Evolutionary conservation across 148 eudicot genomes (phyloP).

Genomic region (Vaccinium corymbosum): DNA sequence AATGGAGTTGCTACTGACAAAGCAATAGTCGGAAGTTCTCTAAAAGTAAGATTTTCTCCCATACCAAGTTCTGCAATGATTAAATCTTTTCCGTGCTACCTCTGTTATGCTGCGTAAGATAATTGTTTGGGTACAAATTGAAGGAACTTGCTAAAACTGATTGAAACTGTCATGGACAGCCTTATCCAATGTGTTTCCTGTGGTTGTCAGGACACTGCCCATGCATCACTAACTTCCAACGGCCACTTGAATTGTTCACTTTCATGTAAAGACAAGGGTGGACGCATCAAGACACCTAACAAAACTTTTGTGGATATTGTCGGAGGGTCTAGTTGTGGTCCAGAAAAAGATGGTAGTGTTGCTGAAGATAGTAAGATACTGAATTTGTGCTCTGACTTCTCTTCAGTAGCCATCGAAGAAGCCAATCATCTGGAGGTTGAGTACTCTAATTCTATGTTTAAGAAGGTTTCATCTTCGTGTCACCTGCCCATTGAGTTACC

Average conservation of each 20-base stretch:
- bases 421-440: constrained; percentile 18
- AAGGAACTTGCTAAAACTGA: neutral
- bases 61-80: neutral
- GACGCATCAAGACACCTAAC: constrained; percentile 25
- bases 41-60: constrained; percentile 44
- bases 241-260: constrained; percentile 20
- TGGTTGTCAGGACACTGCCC: constrained; percentile 32
- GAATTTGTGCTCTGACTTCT: constrained; percentile 32
- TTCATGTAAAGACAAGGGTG: constrained; percentile 29
- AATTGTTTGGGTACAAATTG: neutral
- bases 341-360: constrained; percentile 30
- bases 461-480: constrained; percentile 20
- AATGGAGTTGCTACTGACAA: constrained; percentile 33
- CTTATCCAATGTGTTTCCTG: constrained; percentile 12
- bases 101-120: neutral
- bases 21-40: constrained; percentile 34
- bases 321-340: constrained; percentile 34
- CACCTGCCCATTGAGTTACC: constrained; percentile 25
- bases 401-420: constrained; percentile 27
- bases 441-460: constrained; percentile 21
- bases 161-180: constrained; percentile 1
- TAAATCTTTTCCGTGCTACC: neutral
- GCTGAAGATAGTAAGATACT: constrained; percentile 32
- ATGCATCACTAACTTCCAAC: constrained; percentile 19
- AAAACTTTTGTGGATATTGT: constrained; percentile 52